Percentiles rank a stretch among this genome's conserved stretches.
phyloP scores from a whole-genome alignment of 176 grass and related monocot genomes.

The Phoenix roebelenii region DNA sequence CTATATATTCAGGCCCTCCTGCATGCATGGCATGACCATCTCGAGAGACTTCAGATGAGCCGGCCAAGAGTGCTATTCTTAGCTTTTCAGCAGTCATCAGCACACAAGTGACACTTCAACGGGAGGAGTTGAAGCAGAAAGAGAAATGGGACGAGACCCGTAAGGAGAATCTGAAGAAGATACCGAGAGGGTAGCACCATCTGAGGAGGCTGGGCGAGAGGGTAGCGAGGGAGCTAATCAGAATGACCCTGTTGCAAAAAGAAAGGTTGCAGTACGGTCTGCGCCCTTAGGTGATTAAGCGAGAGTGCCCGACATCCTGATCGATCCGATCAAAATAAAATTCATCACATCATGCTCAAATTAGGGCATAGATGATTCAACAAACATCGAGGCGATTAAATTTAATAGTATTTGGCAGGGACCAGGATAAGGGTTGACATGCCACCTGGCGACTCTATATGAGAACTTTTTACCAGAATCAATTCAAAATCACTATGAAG shows the following conservation, averaged over 20 bases:
- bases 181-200: slow-evolving; percentile 12
- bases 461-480: no score
- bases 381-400: no score
- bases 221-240: slow-evolving; percentile 29
- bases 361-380: no score
- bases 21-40: slow-evolving; percentile 70
- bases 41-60: slow-evolving; percentile 65
- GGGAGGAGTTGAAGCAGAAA: slow-evolving; percentile 88
- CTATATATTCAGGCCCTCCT: slow-evolving; percentile 52
- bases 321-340: no score
- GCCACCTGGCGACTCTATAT: no score
- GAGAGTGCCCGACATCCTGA: no score
- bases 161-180: slow-evolving; percentile 54
- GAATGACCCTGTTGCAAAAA: slow-evolving; percentile 60
- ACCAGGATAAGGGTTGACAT: no score
- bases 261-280: slow-evolving; percentile 43
- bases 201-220: slow-evolving; percentile 39
- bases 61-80: slow-evolving; percentile 54
- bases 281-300: slow-evolving; percentile 18
- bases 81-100: slow-evolving; percentile 75
- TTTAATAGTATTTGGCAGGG: no score
- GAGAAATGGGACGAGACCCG: slow-evolving; percentile 41
- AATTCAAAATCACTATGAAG: no score
- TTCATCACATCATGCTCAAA: no score
- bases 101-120: slow-evolving; percentile 64